These are phyloP conservation scores for Sarocladiaceae sp. DNA, from an alignment of 2,329 filamentous ascomycete genomes.

Conservation along the genomic window DNA sequence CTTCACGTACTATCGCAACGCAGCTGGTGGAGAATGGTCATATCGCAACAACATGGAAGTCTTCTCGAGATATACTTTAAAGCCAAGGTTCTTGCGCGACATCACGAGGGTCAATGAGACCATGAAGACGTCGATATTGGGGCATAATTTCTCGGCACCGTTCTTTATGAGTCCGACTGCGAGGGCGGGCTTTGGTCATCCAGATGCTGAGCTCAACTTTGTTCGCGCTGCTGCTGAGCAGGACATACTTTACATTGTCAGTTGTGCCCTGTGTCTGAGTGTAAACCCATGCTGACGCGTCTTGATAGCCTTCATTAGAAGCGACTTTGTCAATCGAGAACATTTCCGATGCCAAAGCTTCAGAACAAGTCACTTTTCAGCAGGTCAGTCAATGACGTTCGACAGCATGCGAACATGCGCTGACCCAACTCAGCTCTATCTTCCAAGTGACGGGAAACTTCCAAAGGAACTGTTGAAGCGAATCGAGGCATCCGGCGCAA, in stretches of 20 bases:
- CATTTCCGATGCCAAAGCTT: conserved; percentile 30
- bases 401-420: conserved; percentile 19
- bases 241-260: conserved; percentile 46
- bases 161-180: conserved; percentile 51
- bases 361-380: conserved; percentile 34
- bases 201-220: conserved; percentile 44
- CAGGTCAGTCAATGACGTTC: conserved; percentile 20
- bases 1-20: conserved; percentile 55
- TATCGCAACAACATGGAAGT: conserved; percentile 55
- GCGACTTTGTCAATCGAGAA: conserved; percentile 30
- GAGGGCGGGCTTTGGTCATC: conserved; percentile 38
- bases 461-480: conserved; percentile 25
- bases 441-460: conserved; percentile 27
- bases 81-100: conserved; percentile 46
- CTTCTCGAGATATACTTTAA: conserved; percentile 43
- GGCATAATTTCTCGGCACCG: conserved; percentile 49
- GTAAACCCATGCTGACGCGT: not conserved
- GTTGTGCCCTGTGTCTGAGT: not conserved
- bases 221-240: conserved; percentile 43
- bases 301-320: conserved; percentile 26
- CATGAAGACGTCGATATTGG: conserved; percentile 38
- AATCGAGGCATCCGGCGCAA: conserved; percentile 27
- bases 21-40: conserved; percentile 50
- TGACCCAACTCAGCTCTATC: conserved; percentile 23
- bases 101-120: conserved; percentile 38